Evolutionary conservation across 2,329 filamentous ascomycete species (phyloP).

Genomic region (Hortaea sp.): DNA sequence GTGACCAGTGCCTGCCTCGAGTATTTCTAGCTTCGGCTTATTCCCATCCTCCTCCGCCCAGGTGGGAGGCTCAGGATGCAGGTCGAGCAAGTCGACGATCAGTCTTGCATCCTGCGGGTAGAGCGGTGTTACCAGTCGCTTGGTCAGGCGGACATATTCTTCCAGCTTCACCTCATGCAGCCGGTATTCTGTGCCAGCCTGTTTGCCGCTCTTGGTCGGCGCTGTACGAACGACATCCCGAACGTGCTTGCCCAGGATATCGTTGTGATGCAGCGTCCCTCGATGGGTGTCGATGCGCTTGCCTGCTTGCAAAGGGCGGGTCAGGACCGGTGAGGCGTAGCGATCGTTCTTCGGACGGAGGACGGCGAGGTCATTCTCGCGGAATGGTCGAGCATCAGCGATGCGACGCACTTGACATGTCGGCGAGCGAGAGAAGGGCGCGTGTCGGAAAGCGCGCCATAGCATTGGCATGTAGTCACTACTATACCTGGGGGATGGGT

Average conservation of each 20-base stretch:
- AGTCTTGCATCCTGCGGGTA: slow-evolving; percentile 67
- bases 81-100: slow-evolving; percentile 66
- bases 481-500: too few species aligned
- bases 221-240: slow-evolving; percentile 50
- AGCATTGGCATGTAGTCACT: neutral
- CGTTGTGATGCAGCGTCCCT: slow-evolving; percentile 39
- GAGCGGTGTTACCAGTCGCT: slow-evolving; percentile 65
- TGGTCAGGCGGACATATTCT: slow-evolving; percentile 60
- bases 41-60: slow-evolving; percentile 13
- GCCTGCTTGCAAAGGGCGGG: slow-evolving; percentile 28
- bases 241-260: slow-evolving; percentile 54
- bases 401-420: neutral
- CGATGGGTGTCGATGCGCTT: slow-evolving; percentile 32
- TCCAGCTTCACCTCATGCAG: slow-evolving; percentile 58
- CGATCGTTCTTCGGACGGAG: slow-evolving; percentile 31
- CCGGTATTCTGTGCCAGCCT: slow-evolving; percentile 38
- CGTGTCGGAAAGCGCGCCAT: neutral
- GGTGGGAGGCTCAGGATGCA: slow-evolving; percentile 47
- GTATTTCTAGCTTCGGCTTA: slow-evolving; percentile 53
- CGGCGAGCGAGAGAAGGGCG: neutral
- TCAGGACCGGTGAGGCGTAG: slow-evolving; percentile 27
- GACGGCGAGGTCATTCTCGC: slow-evolving; percentile 26
- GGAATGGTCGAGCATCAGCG: slow-evolving; percentile 12
- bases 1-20: slow-evolving; percentile 80
- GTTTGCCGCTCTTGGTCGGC: slow-evolving; percentile 4